Conservation (phyloP, 169 alveolate genomes). For the Plasmodium adleri region DNA sequence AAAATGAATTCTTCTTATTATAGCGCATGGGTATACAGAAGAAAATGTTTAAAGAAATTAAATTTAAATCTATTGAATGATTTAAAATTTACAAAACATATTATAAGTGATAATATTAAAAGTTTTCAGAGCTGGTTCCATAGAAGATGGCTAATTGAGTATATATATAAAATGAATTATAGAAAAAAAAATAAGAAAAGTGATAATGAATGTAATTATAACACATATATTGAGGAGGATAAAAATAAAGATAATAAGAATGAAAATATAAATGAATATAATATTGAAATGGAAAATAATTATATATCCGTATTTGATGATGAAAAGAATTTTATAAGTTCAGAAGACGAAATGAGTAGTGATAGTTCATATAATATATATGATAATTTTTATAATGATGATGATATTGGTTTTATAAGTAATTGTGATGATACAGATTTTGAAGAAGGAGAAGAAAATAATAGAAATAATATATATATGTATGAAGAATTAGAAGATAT, state of each 20-base stretch:
- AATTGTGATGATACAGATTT: conserved; percentile 53
- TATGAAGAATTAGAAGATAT: conserved; percentile 28
- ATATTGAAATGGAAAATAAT: neutral
- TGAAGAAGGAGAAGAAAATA: neutral
- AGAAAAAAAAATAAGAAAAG: neutral
- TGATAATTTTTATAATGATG: neutral
- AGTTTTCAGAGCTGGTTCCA: conserved; percentile 77
- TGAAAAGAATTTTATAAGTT: conserved; percentile 20
- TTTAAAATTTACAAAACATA: conserved; percentile 43
- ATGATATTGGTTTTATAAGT: conserved; percentile 26
- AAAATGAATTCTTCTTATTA: conserved; percentile 61
- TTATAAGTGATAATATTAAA: conserved; percentile 49
- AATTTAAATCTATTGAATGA: conserved; percentile 61
- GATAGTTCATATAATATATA: neutral
- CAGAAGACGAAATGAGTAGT: conserved; percentile 13
- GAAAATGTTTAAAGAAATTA: conserved; percentile 57
- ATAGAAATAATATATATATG: conserved; percentile 15
- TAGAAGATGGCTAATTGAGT: conserved; percentile 75
- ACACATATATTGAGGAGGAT: neutral
- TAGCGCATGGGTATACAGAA: conserved; percentile 74
- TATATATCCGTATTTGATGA: conserved; percentile 23
- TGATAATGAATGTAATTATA: neutral
- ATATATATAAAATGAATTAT: conserved; percentile 28
- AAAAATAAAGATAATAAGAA: neutral
- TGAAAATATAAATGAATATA: neutral